Evolutionary conservation across 371 early-diverging fungal genomes (phyloP), one percentile per base, ranked within the genome.

Genomic region (Encephalitozoon hellem): DNA sequence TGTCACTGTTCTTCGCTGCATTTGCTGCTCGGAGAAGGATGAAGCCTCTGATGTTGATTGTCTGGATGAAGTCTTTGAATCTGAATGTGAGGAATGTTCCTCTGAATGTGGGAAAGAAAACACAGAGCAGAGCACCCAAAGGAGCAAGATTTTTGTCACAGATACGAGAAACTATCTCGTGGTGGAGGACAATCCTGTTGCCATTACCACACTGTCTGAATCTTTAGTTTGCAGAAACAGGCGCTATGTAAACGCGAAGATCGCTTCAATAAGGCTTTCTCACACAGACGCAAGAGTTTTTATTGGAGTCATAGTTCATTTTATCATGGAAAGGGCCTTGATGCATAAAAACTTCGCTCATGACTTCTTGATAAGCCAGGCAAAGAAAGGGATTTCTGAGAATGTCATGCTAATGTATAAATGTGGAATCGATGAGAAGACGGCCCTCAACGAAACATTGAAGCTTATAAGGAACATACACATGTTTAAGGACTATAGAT

Each of bases 101-200:
- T n/a, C 18, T 11, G 8, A 5, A 34, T 11, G 28, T 34, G 38
- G 12, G 18, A 59, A 38, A 34, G 25, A 30, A 18, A 59, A 59
- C 5, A 3, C 6, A 59, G 15, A 11, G 0, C 34, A 28, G 3
- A 34, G 28, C 12, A 12, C n/a, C 4, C 9, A 23, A 32, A 49
- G 45, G 6, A 25, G 30, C 11, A 38, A 34, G 21, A 64, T 72
- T 4, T 41, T 49, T 51, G 41, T 72, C 0, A 51, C 42, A 6
- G 18, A 64, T 11, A 23, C 52, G 9, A n/a, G 39, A 21, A 73
- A 80, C 80, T 69, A 47, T 21, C 47, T 80, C 25, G 42, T 77
- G 38, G 47, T 80, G 4, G 77, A 80, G 32, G 77, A 77, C 39
- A 74, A 80, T 63, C 26, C 77, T 12, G 28, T 80, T 26, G 38